Base-by-base conservation (phyloP, 2,329 filamentous ascomycete species). In the Calonectria multiphialidica region DNA sequence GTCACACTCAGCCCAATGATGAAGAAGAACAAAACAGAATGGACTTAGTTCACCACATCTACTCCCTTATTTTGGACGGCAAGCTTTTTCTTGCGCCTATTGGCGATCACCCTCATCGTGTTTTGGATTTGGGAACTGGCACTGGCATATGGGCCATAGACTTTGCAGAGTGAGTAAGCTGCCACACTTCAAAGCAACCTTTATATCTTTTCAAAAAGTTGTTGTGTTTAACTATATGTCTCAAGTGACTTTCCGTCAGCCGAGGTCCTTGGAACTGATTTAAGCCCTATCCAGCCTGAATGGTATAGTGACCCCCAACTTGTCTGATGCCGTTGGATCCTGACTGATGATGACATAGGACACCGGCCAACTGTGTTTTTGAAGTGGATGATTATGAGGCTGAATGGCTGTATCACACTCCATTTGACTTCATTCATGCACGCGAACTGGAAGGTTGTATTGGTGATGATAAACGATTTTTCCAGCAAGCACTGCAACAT, bases 281-380 rank as follows among this genome's bases (percentile, higher is more conserved):
- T 85, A 12, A 83, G 82, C 40, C 84, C 85, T 4, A 86, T 86
- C 55, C 84, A 86, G 76, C 84, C 84, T 1, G 33, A 64, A 35
- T 64, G 61, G 61, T 63, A 45, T 21, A 18, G 28, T 47, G 13
- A 10, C 30, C 15, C 28, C 25, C 2, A 7, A n/a, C 25, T n/a
- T 35, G 40, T 44, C 40, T 23, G 42, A 7, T 25, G 8, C 18
- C 13, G 10, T 33, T 15, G 6, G 13, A 47, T 42, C 12, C 25
- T 63, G 16, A 63, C 57, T 16, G 18, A 9, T 78, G n/a, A 80
- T 16, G 40, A 44, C 15, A 44, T 3, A 84, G 83, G 81, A 85
- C 91, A 4, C 90, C 90, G 18, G 86, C 88, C n/a, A 91, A 91
- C 75, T 84, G 90, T 61, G 84, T 83, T 15, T 91, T 91, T 78